Evolutionary conservation across 495 filamentous ascomycete species (phyloP).

Genomic region (Neurospora intermedia): DNA sequence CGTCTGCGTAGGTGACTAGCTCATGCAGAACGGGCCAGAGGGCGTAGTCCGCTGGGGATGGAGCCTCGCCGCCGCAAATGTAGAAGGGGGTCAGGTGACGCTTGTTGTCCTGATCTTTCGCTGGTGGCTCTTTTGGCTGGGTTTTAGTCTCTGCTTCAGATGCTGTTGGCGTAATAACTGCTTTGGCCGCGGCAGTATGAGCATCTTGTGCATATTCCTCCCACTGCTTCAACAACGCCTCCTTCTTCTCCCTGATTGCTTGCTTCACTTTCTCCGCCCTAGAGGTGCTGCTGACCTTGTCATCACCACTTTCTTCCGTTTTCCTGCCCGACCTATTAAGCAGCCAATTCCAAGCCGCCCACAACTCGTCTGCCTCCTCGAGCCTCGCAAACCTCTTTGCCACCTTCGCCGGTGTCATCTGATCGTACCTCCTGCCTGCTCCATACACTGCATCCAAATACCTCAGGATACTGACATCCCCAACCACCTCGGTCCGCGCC

Average conservation of each 20-base stretch:
- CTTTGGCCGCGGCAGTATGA: slow-evolving; percentile 14
- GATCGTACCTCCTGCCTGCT: slow-evolving; percentile 14
- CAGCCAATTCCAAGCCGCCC: slow-evolving; percentile 23
- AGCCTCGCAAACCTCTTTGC: slow-evolving; percentile 28
- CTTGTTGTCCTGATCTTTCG: not conserved
- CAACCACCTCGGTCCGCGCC: slow-evolving; percentile 33
- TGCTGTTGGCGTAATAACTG: not conserved
- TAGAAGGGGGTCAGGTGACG: slow-evolving; percentile 5
- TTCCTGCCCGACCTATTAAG: slow-evolving; percentile 4
- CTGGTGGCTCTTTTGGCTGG: no score
- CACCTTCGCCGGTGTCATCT: slow-evolving; percentile 20
- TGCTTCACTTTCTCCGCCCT: not conserved
- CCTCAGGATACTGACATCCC: slow-evolving; percentile 39
- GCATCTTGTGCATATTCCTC: slow-evolving; percentile 21
- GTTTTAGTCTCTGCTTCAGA: no score
- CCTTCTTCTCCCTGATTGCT: slow-evolving; percentile 4
- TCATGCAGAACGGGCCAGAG: slow-evolving; percentile 61
- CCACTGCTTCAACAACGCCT: slow-evolving; percentile 13
- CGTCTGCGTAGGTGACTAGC: slow-evolving; percentile 26
- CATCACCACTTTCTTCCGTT: not conserved
- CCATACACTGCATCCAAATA: slow-evolving; percentile 45
- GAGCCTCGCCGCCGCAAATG: slow-evolving; percentile 46
- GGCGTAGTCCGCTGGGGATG: slow-evolving; percentile 58
- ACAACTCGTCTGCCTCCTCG: slow-evolving; percentile 27
- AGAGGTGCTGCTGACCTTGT: not conserved